phyloP scores from a whole-genome alignment of 257 asterid genomes.

The Nicotiana sylvestris region DNA sequence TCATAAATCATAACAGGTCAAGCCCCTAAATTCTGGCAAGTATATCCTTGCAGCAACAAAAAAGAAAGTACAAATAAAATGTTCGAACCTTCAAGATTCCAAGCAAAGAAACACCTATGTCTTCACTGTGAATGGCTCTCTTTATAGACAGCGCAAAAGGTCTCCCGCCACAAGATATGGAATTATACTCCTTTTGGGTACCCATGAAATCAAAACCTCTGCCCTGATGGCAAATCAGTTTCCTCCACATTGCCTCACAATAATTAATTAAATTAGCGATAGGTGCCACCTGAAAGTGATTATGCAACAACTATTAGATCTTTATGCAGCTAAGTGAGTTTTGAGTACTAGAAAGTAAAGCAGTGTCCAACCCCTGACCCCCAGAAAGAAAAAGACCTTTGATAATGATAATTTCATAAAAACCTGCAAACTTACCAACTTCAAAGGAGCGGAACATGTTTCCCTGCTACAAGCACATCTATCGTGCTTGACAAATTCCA shows the following conservation, averaged over 20 bases:
- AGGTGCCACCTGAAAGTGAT: conserved; percentile 62
- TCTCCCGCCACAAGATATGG: conserved; percentile 50
- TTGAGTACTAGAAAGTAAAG: neutral
- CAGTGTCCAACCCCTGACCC: neutral
- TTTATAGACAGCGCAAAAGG: conserved; percentile 38
- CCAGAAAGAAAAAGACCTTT: neutral
- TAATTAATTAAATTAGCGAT: conserved; percentile 54
- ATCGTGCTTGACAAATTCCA: conserved; percentile 77
- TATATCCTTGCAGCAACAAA: neutral
- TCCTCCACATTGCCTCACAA: conserved; percentile 59
- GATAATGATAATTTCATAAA: conserved; percentile 11
- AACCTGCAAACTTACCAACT: conserved; percentile 52
- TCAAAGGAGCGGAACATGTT: conserved; percentile 41
- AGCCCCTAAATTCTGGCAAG: neutral
- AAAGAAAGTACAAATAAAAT: conserved; percentile 6
- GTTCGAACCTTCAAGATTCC: conserved; percentile 66
- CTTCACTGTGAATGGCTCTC: conserved; percentile 43
- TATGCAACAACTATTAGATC: neutral
- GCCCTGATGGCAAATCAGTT: conserved; percentile 27
- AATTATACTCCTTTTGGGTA: conserved; percentile 16
- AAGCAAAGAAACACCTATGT: conserved; percentile 55
- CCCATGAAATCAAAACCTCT: conserved; percentile 24
- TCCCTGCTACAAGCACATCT: conserved; percentile 35
- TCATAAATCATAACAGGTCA: neutral
- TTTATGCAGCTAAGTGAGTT: conserved; percentile 7